A percentile compares a stretch with the other conserved stretches of the same genome.
Conservation (phyloP, 192 early-diverging fungal species). For the Polychytrium aggregatum region DNA sequence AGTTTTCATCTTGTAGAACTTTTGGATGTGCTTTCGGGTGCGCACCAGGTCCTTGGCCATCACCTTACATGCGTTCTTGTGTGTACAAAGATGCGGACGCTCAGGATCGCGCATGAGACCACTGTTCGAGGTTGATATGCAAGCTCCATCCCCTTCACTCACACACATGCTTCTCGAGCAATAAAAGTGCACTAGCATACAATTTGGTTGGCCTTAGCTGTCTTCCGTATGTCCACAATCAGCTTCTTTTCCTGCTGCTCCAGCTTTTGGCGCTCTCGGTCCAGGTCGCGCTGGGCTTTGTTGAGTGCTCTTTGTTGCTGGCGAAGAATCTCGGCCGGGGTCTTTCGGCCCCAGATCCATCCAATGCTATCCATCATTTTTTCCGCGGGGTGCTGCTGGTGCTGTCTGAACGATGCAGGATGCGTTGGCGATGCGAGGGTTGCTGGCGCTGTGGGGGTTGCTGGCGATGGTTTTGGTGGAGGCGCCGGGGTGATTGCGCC, state of each 20-base stretch:
- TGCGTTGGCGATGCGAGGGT: too few species aligned
- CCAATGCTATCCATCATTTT: too few species aligned
- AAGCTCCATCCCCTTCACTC: too few species aligned
- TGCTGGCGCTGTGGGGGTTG: too few species aligned
- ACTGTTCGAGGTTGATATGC: too few species aligned
- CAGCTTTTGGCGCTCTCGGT: conserved; percentile 77
- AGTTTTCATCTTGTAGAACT: conserved; percentile 93
- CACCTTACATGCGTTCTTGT: conserved; percentile 72
- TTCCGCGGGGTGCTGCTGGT: too few species aligned
- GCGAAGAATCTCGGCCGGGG: conserved; percentile 84
- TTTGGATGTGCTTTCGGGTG: conserved; percentile 84
- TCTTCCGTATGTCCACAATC: conserved; percentile 82
- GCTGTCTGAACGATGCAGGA: too few species aligned
- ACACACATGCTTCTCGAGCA: too few species aligned
- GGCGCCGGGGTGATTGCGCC: too few species aligned
- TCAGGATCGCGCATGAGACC: background rate
- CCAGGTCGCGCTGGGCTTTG: conserved; percentile 84
- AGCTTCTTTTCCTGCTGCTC: conserved; percentile 94
- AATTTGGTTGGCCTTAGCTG: conserved; percentile 85
- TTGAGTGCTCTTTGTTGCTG: conserved; percentile 79
- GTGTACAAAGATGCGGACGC: background rate
- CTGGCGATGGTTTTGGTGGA: too few species aligned
- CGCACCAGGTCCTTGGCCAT: conserved; percentile 98
- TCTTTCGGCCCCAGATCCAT: too few species aligned
- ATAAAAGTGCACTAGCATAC: too few species aligned